Conservation (phyloP, 805 yeast genomes). For the Starmerella vaccinii region DNA sequence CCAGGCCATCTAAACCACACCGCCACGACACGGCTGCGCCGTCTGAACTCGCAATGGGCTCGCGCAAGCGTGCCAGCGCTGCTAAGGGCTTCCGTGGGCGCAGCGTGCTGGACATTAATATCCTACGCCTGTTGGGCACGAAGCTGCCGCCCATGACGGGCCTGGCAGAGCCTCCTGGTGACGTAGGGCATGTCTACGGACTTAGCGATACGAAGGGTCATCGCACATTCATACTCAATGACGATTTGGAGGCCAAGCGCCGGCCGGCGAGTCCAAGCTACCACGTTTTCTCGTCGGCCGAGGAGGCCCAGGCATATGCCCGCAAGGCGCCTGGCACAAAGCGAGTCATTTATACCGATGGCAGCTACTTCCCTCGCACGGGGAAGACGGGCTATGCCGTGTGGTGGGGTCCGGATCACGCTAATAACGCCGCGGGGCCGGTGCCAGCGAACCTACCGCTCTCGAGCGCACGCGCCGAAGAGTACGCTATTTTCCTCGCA, state of each 20-base stretch:
- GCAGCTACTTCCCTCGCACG: constrained; percentile 4
- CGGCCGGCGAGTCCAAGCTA: constrained; percentile 4
- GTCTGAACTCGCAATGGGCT: not conserved
- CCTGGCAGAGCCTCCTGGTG: constrained; percentile 5
- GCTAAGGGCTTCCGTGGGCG: constrained; percentile 5
- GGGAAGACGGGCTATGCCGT: constrained; percentile 12
- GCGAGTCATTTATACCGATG: constrained; percentile 12
- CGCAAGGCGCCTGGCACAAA: not conserved
- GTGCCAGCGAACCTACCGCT: constrained; percentile 9
- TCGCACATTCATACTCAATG: not conserved
- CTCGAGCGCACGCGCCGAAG: constrained; percentile 14
- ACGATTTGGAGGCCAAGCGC: not conserved
- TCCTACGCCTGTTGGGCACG: constrained; percentile 10
- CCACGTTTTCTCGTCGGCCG: not conserved
- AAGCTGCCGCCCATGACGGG: constrained; percentile 5
- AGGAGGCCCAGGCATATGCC: not conserved
- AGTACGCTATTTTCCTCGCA: constrained; percentile 16
- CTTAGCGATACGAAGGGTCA: not conserved
- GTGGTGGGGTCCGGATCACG: constrained; percentile 8
- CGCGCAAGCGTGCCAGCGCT: not conserved
- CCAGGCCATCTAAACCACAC: not conserved
- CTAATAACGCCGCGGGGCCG: constrained; percentile 8
- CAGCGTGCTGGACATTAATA: constrained; percentile 9
- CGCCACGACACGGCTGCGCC: not conserved
- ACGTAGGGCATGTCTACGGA: not conserved